Evolutionary conservation across 2,329 filamentous ascomycete species (phyloP), one percentile per base, ranked within the genome.

Genomic region (Trichoderma sp.): DNA sequence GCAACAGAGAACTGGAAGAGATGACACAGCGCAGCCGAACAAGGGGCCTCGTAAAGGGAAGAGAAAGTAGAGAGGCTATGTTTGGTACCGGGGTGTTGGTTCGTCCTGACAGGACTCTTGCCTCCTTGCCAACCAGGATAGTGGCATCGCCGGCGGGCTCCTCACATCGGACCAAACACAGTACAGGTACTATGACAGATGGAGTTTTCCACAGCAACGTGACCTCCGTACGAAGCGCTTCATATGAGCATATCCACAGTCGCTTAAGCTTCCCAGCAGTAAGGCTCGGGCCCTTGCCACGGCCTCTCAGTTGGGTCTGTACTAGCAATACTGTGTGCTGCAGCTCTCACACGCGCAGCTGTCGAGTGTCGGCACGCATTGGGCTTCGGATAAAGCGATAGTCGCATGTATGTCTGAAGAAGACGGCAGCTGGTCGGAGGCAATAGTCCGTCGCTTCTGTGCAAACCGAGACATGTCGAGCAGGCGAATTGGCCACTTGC

Each of bases 381-480:
- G 34, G 27, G 48, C 4, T 25, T 54, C 29, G 50, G 45, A 5
- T 27, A 17, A 42, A 64, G 35, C 27, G 50, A 64, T 56, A 45
- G 48, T 56, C 35, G 50, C 61, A 64, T 45, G 61, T 39, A 64
- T 63, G 59, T 64, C 61, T 64, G 61, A 39, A 39, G 17, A 64
- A 34, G 50, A 42, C 58, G 27, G 45, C 59, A 52, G 59, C 32
- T 27, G 45, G 13, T 32, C 29, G 3, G 13, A 34, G n/a, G 50
- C 35, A 25, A 56, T 56, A 56, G 61, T 34, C 29, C 19, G 50
- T 22, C 50, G 50, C 61, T 56, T 42, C n/a, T 9, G n/a, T 25
- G 35, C 1, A 13, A 34, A 39, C 50, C 52, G 39, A 64, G 61
- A 64, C 61, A 64, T 34, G 27, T 45, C 32, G 19, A 34, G n/a